Base-by-base conservation (phyloP, 2,329 filamentous ascomycete genomes). In the Macrophomina phaseolina region DNA sequence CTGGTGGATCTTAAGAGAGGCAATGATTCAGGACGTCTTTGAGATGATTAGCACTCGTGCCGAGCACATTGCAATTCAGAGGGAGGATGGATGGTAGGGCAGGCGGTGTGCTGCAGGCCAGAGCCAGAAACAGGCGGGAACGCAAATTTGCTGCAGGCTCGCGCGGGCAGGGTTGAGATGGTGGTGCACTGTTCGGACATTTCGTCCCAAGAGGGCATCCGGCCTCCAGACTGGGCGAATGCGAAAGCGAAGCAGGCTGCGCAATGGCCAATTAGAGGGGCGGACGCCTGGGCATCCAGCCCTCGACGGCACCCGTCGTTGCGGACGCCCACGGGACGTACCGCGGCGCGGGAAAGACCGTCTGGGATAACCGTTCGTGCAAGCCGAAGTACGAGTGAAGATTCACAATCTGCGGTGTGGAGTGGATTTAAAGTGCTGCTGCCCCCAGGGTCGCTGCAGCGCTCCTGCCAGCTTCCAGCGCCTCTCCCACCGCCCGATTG, bases 321-420 rank as follows among this genome's bases (percentile, higher is more conserved):
- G 58, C 45, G 58, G 58, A 62, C 45, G 58, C 30, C 45, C 58
- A 62, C 58, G 58, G 58, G 58, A 48, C 58, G 58, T 62, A 62
- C 58, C 58, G 58, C 58, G 58, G 58, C 58, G 58, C 58, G 58
- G 58, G 58, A 62, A 62, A 62, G 58, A 48, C 58, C 58, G 58
- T n/a, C 58, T 49, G 42, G 58, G 30, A 62, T 62, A 30, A n/a
- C 32, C 45, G 58, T 62, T 62, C 58, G 56, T 61, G 56, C 56
- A 61, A 48, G 28, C 28, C 56, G 58, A 28, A 62, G 30, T 49
- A 30, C 58, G 42, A 23, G 58, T 62, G 45, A 62, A 62, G 58
- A 38, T 30, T 11, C 28, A 46, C 42, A 61, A 61, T 48, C 56
- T 61, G 56, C 45, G 42, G 56, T 48, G 56, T 61, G 56, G 34